Evolutionary conservation across 176 grass and related monocot species (phyloP).

Genomic region (Oryza brachyantha): DNA sequence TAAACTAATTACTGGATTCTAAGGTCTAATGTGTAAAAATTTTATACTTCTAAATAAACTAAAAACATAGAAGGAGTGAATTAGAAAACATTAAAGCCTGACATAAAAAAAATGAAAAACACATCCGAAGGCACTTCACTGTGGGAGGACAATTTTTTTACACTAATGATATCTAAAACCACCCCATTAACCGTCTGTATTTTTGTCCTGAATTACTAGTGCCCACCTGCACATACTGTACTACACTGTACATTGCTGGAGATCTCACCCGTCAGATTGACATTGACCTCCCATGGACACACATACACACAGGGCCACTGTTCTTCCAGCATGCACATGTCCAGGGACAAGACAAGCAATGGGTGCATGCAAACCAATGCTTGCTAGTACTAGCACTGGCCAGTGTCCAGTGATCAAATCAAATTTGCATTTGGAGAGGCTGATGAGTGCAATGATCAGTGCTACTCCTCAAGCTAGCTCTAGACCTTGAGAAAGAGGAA

Average conservation of each 20-base stretch:
- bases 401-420: not conserved
- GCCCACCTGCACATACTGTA: too few species aligned
- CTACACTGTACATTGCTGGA: not conserved
- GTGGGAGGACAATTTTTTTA: too few species aligned
- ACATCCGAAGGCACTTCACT: too few species aligned
- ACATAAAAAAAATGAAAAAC: too few species aligned
- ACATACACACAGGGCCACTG: not conserved
- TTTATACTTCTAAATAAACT: too few species aligned
- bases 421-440: not conserved
- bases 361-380: not conserved
- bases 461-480: not conserved
- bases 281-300: not conserved
- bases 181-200: not conserved
- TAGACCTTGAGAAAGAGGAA: not conserved
- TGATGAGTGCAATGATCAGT: not conserved
- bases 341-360: not conserved
- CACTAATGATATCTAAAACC: too few species aligned
- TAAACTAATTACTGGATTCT: too few species aligned
- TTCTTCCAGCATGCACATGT: not conserved
- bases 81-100: too few species aligned
- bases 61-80: too few species aligned
- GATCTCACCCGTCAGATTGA: constrained; percentile 1
- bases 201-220: too few species aligned
- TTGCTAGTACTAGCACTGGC: too few species aligned
- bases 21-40: too few species aligned